A percentile compares a stretch with the other conserved stretches of the same genome.
Conservation (phyloP, 139 green algal genomes). For the Picochlorum costavermella region DNA sequence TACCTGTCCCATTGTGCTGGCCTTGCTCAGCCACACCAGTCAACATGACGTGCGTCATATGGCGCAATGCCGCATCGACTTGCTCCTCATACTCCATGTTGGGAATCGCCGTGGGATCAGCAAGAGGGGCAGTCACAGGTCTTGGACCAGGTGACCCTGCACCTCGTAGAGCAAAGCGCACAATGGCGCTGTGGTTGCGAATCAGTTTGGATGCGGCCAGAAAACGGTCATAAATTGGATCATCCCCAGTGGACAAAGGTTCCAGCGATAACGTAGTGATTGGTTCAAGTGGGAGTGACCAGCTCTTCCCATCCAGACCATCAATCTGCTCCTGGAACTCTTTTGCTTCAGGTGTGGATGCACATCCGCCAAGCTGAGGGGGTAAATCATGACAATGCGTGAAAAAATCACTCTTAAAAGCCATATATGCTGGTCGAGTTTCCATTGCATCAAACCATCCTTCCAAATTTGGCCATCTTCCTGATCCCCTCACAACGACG, state of each 20-base stretch:
- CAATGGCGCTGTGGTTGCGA: constrained; percentile 62
- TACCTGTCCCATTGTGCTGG: background rate
- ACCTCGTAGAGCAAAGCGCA: constrained; percentile 70
- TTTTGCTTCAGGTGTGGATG: constrained; percentile 37
- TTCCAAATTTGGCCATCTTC: constrained; percentile 39
- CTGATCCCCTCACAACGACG: constrained; percentile 47
- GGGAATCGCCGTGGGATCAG: constrained; percentile 64
- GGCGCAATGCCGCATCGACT: constrained; percentile 57
- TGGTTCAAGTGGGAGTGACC: constrained; percentile 70
- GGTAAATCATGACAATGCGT: constrained; percentile 88
- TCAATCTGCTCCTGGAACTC: constrained; percentile 58
- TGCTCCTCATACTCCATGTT: constrained; percentile 25
- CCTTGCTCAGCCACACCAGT: constrained; percentile 50
- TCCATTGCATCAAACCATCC: constrained; percentile 92
- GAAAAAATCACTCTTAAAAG: constrained; percentile 82
- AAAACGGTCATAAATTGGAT: constrained; percentile 47
- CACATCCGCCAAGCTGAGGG: constrained; percentile 82
- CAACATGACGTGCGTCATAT: constrained; percentile 74
- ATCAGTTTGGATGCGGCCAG: constrained; percentile 56
- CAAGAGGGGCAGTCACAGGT: constrained; percentile 63
- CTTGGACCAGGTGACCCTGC: constrained; percentile 46
- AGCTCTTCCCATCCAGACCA: constrained; percentile 53
- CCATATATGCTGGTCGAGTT: constrained; percentile 64
- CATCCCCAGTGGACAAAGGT: constrained; percentile 47
- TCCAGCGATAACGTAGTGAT: constrained; percentile 50